These are phyloP conservation scores for Tephrocybe rancida DNA, from an alignment of 768 basidiomycete species.

Conservation along the genomic window DNA sequence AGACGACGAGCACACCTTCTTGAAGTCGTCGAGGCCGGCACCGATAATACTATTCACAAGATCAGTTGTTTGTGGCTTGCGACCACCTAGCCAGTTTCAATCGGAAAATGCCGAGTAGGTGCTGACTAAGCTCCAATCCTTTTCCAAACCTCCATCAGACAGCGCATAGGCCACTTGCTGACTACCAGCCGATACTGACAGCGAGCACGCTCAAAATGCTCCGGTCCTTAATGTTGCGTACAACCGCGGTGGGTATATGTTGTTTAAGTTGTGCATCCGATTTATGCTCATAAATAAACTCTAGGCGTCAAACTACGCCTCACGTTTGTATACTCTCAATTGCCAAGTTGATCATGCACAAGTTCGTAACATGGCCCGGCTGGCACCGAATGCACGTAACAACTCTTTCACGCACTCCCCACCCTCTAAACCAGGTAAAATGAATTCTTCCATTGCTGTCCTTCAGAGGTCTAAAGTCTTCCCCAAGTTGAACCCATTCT, in stretches of 20 bases:
- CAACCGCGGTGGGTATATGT: constrained; percentile 9
- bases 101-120: constrained; percentile 29
- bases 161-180: not conserved
- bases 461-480: constrained; percentile 1
- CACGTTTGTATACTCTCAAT: no score
- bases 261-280: not conserved
- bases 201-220: constrained; percentile 5
- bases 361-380: constrained; percentile 14
- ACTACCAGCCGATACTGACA: constrained; percentile 3
- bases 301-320: constrained; percentile 1
- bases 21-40: constrained; percentile 46
- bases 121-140: constrained; percentile 36
- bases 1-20: constrained; percentile 35
- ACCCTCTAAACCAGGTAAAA: constrained; percentile 12
- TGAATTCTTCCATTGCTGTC: not conserved
- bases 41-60: constrained; percentile 34
- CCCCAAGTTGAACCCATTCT: constrained; percentile 37
- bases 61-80: constrained; percentile 39
- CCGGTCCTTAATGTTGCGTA: constrained; percentile 1
- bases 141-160: constrained; percentile 12
- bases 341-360: no score
- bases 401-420: not conserved
- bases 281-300: not conserved
- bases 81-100: constrained; percentile 39
- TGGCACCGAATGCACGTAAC: constrained; percentile 2